These are phyloP conservation scores for Zasmidium angulare DNA, from an alignment of 2,329 filamentous ascomycete species.

Conservation along the genomic window DNA sequence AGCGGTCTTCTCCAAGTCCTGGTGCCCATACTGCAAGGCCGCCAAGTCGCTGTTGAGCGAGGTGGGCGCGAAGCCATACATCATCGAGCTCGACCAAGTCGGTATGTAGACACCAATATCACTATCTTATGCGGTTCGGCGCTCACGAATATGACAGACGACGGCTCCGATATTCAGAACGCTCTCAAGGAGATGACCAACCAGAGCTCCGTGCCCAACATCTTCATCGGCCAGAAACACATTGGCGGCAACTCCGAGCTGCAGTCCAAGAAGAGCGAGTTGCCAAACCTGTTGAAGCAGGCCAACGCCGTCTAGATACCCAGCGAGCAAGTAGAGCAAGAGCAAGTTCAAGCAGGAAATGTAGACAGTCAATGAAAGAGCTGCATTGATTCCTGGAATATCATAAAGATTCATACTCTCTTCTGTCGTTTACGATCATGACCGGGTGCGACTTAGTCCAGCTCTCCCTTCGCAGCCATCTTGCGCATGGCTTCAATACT, in stretches of 20 bases:
- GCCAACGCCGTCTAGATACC: constrained; percentile 60
- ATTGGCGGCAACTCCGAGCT: constrained; percentile 95
- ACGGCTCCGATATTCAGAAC: constrained; percentile 78
- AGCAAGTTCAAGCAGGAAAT: not conserved
- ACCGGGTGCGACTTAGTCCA: constrained; percentile 17
- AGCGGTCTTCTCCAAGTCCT: constrained; percentile 97
- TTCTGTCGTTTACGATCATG: constrained; percentile 8
- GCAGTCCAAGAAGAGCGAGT: constrained; percentile 63
- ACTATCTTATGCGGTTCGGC: not conserved
- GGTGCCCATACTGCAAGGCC: constrained; percentile 87
- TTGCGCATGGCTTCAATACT: constrained; percentile 44
- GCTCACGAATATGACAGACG: constrained; percentile 54
- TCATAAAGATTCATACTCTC: not conserved
- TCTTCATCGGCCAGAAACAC: constrained; percentile 87
- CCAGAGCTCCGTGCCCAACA: constrained; percentile 91
- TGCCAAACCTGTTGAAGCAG: constrained; percentile 64
- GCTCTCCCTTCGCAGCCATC: constrained; percentile 37
- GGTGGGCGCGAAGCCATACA: constrained; percentile 68
- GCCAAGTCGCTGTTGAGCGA: constrained; percentile 74
- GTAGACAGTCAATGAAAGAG: not conserved
- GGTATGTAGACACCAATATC: constrained; percentile 56
- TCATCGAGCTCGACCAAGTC: constrained; percentile 81
- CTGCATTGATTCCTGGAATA: not conserved
- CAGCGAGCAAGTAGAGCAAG: constrained; percentile 2
- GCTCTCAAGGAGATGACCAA: constrained; percentile 76